These are phyloP conservation scores for Sechiopsis laciniata DNA, from an alignment of 306 rosid genomes.

Conservation along the genomic window DNA sequence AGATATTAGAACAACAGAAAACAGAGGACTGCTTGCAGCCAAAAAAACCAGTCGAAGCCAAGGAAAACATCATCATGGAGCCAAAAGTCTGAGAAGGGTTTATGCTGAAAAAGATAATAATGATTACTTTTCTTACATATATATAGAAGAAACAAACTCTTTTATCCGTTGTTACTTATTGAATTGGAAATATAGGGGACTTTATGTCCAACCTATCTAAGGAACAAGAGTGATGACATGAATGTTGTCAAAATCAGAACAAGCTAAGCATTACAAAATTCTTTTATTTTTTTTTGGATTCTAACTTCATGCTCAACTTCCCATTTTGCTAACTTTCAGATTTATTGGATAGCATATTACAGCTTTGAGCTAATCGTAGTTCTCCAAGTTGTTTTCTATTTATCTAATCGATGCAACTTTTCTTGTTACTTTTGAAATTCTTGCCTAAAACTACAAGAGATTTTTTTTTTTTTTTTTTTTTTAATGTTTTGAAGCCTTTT, in stretches of 20 bases:
- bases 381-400: slow-evolving; percentile 7
- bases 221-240: background rate
- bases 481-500: background rate
- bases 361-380: background rate
- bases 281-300: background rate
- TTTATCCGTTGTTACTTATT: background rate
- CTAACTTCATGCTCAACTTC: slow-evolving; percentile 1
- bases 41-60: too few relatives aligned
- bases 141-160: background rate
- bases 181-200: background rate
- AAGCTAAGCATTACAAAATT: background rate
- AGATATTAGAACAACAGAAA: too few relatives aligned
- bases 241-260: background rate
- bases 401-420: background rate
- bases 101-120: background rate
- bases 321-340: background rate
- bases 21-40: too few relatives aligned
- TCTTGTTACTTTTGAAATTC: background rate
- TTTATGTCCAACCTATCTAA: background rate
- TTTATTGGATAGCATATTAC: background rate
- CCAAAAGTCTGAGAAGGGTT: background rate
- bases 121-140: background rate
- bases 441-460: background rate
- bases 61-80: too few relatives aligned
- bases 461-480: background rate